Base-by-base conservation (phyloP, 768 basidiomycete species). In the Gymnopilus dilepis region DNA sequence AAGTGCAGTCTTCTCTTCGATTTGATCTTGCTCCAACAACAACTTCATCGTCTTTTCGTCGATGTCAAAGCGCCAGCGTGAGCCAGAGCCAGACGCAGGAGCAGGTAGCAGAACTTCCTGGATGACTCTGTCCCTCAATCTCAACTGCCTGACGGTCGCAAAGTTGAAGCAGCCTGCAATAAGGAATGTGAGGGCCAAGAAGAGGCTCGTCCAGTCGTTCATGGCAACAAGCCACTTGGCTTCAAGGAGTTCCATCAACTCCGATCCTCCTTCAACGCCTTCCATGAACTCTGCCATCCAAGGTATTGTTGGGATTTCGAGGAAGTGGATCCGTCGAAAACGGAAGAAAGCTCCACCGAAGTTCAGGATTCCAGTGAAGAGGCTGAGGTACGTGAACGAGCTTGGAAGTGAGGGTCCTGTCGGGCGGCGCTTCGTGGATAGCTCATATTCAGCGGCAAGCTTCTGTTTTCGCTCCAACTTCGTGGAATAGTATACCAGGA, bases 141-240 rank as follows among this genome's bases (percentile, higher is more conserved):
- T 28, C 31, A 70, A 19, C 41, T 70, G 58, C 50, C 65, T 58
- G 8, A 65, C 67, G 1, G 69, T 65, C 41, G 69, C 67, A 31
- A 68, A 65, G 37, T 70, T 70, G 62, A 65, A 67, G 53, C 62
- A 58, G 6, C 59, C 67, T 9, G 67, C 59, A 17, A 64, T 38
- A 50, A 70, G 34, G 60, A 70, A 70, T 13, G 64, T 60, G 8
- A 56, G 21, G 3, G 57, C 56, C 57, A 70, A 43, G 54, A 67
- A 64, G 6, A 70, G 57, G 53, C 65, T 70, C 24, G 61, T 66
- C 69, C 69, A 70, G 51, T 70, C 66, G 37, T 67, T 70, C 54
- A 67, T 37, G 34, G 69, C 67, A 9, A 68, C 67, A 19, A 66
- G 26, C 61, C 65, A 61, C 37, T 67, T 59, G 3, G 69, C 69